Evolutionary conservation across 495 filamentous ascomycete species (phyloP), one percentile per base, ranked within the genome.

Genomic region (Saxispiralis lemnorum): DNA sequence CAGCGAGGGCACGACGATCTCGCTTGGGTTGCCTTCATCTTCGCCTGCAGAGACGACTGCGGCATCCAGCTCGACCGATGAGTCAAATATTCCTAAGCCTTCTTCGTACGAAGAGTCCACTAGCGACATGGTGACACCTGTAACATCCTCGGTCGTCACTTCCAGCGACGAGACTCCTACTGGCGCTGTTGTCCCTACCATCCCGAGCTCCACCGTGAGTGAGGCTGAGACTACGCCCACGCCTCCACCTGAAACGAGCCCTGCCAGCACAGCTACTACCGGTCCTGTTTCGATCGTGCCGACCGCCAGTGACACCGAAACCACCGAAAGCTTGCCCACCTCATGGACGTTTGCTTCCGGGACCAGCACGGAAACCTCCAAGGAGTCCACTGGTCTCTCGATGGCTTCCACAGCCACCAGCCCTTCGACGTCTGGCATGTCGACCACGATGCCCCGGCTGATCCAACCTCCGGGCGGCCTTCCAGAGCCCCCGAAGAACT

Each of bases 381-480:
- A 33, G 2, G 39, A 38, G 11, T 37, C 16, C 18, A 35, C 53
- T 31, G 48, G 44, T 5, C 36, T 49, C 20, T 24, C 20, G 9
- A 48, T 41, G 12, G 40, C 41, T 13, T 43, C 46, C 14, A 41
- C 44, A 36, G 12, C 34, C 39, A 33, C 44, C 18, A 49, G 47
- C 2, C 17, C 49, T 6, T 43, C 45, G 9, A 14, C 46, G 13
- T 69, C 63, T 28, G 70, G 66, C 20, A 65, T 82, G 45, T 73
- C 81, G 0, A 68, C 75, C 0, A 56, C 60, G 21, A 66, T 92
- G 34, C 86, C 88, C 9, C 73, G 71, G 46, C 71, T 81, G 20
- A 89, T 96, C 47, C 68, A 73, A 16, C 85, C 87, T 9, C 66
- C 71, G 18, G 66, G 61, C 28, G 67, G 67, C 30, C 53, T 66